phyloP scores from a whole-genome alignment of 1,284 basidiomycete genomes.

The Naganishia sp. region DNA sequence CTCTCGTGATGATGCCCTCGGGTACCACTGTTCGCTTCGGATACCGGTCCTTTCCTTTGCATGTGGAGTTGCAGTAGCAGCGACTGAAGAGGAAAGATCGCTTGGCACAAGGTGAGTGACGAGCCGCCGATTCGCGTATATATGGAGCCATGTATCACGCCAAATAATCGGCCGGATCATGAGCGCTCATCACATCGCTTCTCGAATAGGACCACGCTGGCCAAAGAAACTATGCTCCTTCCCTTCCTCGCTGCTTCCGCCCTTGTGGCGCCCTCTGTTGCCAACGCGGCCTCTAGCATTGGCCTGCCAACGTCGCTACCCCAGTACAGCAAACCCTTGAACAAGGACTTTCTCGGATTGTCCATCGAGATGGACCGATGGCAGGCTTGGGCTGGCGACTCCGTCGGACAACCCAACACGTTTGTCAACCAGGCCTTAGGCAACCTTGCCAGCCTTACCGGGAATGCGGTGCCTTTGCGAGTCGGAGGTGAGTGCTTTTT shows the following conservation, averaged over 20 bases:
- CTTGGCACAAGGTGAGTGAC: too few relatives aligned
- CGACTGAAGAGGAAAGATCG: too few relatives aligned
- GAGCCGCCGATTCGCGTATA: too few relatives aligned
- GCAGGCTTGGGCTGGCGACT: constrained; percentile 37
- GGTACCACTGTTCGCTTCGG: too few relatives aligned
- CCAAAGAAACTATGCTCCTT: constrained; percentile 5
- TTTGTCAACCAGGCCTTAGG: constrained; percentile 35
- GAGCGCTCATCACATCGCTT: too few relatives aligned
- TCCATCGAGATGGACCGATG: constrained; percentile 39
- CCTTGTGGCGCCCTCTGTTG: constrained; percentile 23
- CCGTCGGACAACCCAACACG: constrained; percentile 36
- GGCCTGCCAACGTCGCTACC: constrained; percentile 21
- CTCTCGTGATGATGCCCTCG: too few relatives aligned
- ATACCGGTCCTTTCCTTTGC: too few relatives aligned
- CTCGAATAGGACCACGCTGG: too few relatives aligned
- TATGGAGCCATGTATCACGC: too few relatives aligned
- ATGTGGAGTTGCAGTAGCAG: too few relatives aligned
- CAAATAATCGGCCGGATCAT: too few relatives aligned
- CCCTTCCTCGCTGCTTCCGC: constrained; percentile 20
- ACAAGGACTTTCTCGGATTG: constrained; percentile 35
- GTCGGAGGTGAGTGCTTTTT: constrained; percentile 29
- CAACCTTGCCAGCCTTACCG: constrained; percentile 35
- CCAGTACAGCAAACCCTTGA: constrained; percentile 26
- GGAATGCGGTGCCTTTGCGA: constrained; percentile 33
- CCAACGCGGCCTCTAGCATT: constrained; percentile 22